Evolutionary conservation across 2,329 filamentous ascomycete genomes (phyloP), one percentile per base, ranked within the genome.

Genomic region (Calcarisporium arbuscula): DNA sequence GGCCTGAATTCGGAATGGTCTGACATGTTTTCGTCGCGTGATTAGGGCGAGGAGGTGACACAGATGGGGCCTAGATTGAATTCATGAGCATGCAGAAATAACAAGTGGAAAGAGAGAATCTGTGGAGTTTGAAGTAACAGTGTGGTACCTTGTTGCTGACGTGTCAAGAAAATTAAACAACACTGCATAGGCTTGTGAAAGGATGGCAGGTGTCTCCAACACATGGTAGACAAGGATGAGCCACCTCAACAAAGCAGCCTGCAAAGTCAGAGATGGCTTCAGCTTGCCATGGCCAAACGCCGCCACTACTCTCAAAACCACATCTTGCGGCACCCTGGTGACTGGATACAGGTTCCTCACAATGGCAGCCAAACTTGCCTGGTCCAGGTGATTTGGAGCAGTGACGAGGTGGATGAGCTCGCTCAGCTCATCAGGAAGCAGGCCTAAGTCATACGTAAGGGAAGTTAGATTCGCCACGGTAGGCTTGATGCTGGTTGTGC

Each of bases 91-190:
- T 7, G 20, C 14, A 25, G 11, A 16, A 17, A 26, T 12, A 9
- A 25, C 35, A 18, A 21, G 16, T 30, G 50, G 23, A 47, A 48
- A 50, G 57, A 51, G 40, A 17, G 19, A 29, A 16, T 6, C 22
- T 10, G 21, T 8, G 7, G 15, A 9, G 12, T 10, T 5, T 4
- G 17, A n/a, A 6, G n/a, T 4, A n/a, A 27, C 25, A 2, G 17
- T 5, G 26, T 20, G 47, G 34, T 62, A 83, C 70, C 84, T 73
- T 40, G 88, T 74, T 39, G 78, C 82, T 32, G 85, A 81, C 49
- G 85, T 90, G 51, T 94, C 85, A 6, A 94, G 69, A 44, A 90
- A 65, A 43, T 85, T 85, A 54, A 94, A 94, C 5, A 94, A 58
- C 14, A 90, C 74, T 1, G 77, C 69, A 50, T 94, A 94, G 2